These are phyloP conservation scores for Hippophae rhamnoides DNA, from an alignment of 306 rosid species.

Conservation along the genomic window DNA sequence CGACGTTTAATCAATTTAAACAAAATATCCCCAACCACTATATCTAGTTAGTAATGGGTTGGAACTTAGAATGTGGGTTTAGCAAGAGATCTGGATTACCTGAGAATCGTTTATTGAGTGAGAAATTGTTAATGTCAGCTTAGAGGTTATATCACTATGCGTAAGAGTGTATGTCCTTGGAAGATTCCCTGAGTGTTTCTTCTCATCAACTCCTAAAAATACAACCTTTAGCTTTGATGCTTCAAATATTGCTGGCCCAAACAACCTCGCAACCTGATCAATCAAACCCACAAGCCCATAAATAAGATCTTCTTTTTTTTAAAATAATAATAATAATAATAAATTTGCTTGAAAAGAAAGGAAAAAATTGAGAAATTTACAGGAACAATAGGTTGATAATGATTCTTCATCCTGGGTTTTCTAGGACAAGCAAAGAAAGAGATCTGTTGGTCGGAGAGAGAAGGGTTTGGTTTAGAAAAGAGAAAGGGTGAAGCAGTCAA, in stretches of 20 bases:
- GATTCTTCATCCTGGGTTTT: conserved; percentile 33
- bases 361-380: conserved; percentile 19
- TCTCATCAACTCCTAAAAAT: conserved; percentile 69
- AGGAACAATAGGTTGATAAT: conserved; percentile 34
- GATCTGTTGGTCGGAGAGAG: conserved; percentile 22
- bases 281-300: conserved; percentile 16
- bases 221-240: conserved; percentile 83
- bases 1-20: too few species aligned
- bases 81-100: conserved; percentile 28
- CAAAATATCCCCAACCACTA: too few species aligned
- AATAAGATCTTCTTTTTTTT: background rate
- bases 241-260: conserved; percentile 90
- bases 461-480: conserved; percentile 38
- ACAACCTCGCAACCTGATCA: conserved; percentile 70
- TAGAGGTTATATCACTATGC: conserved; percentile 78
- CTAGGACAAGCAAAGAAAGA: conserved; percentile 21
- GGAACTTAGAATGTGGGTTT: background rate
- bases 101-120: conserved; percentile 74
- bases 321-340: too few species aligned
- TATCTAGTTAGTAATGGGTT: too few species aligned
- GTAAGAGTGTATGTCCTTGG: conserved; percentile 82
- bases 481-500: conserved; percentile 41
- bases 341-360: background rate
- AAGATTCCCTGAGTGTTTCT: conserved; percentile 78
- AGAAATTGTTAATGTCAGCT: conserved; percentile 77